Conservation (phyloP, 345 rosid species). For the Gossypium raimondii region DNA sequence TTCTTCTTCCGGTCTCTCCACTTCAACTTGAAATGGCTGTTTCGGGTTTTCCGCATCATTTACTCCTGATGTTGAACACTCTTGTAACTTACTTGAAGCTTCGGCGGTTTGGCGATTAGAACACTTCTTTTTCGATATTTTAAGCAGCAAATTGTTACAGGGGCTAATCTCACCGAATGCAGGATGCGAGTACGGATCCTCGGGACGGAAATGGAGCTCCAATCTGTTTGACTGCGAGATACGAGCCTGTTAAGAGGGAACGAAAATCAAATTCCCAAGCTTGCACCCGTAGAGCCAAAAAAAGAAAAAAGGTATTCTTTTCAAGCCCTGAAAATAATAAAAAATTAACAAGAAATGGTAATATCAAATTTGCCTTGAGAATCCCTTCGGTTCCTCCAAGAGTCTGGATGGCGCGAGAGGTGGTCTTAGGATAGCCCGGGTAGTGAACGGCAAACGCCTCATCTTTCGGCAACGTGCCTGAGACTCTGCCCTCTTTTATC, state of each 20-base stretch:
- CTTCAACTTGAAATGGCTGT: slow-evolving; percentile 21
- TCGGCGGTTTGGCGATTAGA: slow-evolving; percentile 22
- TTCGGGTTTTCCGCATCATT: slow-evolving; percentile 4
- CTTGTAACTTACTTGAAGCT: slow-evolving; percentile 5
- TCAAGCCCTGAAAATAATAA: background rate
- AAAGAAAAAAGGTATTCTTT: background rate
- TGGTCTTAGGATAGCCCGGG: slow-evolving; percentile 85
- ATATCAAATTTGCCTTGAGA: slow-evolving; percentile 33
- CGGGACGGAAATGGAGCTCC: slow-evolving; percentile 84
- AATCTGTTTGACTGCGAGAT: slow-evolving; percentile 50
- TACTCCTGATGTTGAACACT: slow-evolving; percentile 16
- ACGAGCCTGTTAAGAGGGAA: slow-evolving; percentile 44
- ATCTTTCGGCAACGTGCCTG: slow-evolving; percentile 56
- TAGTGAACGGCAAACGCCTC: slow-evolving; percentile 66
- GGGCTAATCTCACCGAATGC: slow-evolving; percentile 58
- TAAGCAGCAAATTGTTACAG: slow-evolving; percentile 52
- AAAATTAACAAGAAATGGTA: background rate
- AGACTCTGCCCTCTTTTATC: slow-evolving; percentile 58
- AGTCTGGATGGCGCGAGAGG: slow-evolving; percentile 63
- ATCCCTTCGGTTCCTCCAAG: slow-evolving; percentile 81
- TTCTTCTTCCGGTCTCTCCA: slow-evolving; percentile 25
- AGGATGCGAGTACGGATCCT: slow-evolving; percentile 86
- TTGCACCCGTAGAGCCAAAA: background rate
- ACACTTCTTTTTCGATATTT: slow-evolving; percentile 43
- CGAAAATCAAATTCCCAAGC: background rate